Conservation (phyloP, 2,329 filamentous ascomycete genomes). For the Samsoniella hepiali region DNA sequence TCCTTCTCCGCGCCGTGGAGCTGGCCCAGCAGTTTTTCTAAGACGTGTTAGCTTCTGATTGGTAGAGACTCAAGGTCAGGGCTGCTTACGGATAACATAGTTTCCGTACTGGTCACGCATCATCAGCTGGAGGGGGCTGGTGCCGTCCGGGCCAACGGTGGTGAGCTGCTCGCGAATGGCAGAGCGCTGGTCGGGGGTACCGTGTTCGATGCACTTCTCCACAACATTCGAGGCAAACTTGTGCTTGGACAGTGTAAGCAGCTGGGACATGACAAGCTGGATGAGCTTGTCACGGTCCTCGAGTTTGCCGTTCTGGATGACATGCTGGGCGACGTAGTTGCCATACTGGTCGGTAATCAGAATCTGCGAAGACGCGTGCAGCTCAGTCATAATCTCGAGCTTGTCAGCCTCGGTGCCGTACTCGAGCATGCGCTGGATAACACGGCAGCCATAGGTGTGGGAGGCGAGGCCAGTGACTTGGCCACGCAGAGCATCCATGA, state of each 20-base stretch:
- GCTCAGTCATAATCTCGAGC: constrained; percentile 69
- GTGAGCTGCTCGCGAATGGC: constrained; percentile 65
- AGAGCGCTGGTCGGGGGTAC: constrained; percentile 64
- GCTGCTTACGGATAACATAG: constrained; percentile 84
- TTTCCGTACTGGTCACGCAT: constrained; percentile 93
- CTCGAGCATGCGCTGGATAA: constrained; percentile 90
- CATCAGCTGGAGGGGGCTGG: constrained; percentile 67
- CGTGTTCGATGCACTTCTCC: constrained; percentile 80
- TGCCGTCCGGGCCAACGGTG: constrained; percentile 58
- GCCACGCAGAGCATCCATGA: constrained; percentile 75
- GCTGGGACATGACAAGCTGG: constrained; percentile 64
- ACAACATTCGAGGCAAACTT: constrained; percentile 98
- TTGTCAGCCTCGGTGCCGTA: constrained; percentile 71
- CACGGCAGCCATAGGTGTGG: constrained; percentile 85
- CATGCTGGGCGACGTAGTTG: constrained; percentile 94
- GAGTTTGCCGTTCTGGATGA: constrained; percentile 73
- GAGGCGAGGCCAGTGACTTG: constrained; percentile 71
- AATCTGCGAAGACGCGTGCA: constrained; percentile 67
- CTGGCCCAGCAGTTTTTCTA: constrained; percentile 74
- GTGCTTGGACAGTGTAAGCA: constrained; percentile 80
- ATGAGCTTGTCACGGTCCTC: constrained; percentile 74
- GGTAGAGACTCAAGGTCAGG: constrained; percentile 26
- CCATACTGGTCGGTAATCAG: constrained; percentile 87
- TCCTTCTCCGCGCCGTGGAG: constrained; percentile 59
- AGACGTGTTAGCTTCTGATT: constrained; percentile 20